phyloP scores from a whole-genome alignment of 768 basidiomycete genomes.

The Podaxis sp. region DNA sequence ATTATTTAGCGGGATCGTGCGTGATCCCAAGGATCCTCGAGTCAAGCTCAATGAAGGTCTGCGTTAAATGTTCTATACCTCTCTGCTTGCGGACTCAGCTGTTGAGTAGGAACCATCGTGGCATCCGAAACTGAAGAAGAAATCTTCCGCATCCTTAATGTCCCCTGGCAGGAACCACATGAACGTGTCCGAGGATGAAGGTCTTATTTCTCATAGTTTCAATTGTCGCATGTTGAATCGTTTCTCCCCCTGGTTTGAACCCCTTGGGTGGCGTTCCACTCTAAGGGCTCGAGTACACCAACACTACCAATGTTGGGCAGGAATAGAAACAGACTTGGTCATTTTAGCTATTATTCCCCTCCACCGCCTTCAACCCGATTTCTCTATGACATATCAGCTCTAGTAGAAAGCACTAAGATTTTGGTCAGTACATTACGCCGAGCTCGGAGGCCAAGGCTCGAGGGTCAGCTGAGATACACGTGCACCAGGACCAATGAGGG shows the following conservation, averaged over 20 bases:
- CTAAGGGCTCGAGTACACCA: not conserved
- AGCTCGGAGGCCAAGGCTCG: not conserved
- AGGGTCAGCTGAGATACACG: not conserved
- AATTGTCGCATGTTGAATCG: not conserved
- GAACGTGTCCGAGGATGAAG: conserved; percentile 55
- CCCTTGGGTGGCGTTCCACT: not conserved
- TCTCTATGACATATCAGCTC: not conserved
- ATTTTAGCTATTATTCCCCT: not conserved
- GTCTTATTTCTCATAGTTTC: not conserved
- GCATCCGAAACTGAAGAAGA: conserved; percentile 86
- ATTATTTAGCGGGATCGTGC: conserved; percentile 67
- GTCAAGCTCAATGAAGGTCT: conserved; percentile 62
- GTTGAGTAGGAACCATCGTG: conserved; percentile 53
- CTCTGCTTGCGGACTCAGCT: not conserved
- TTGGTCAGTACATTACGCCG: not conserved
- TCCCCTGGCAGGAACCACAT: conserved; percentile 83
- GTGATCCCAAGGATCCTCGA: conserved; percentile 61
- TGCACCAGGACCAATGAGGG: not conserved
- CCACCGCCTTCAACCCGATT: not conserved
- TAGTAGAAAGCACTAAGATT: not conserved
- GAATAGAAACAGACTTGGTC: not conserved
- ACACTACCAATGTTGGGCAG: not conserved
- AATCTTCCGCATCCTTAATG: conserved; percentile 74
- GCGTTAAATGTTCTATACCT: not conserved
- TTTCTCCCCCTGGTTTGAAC: not conserved